Evolutionary conservation across 2,329 filamentous ascomycete genomes (phyloP).

Genomic region (Colletotrichum musicola): DNA sequence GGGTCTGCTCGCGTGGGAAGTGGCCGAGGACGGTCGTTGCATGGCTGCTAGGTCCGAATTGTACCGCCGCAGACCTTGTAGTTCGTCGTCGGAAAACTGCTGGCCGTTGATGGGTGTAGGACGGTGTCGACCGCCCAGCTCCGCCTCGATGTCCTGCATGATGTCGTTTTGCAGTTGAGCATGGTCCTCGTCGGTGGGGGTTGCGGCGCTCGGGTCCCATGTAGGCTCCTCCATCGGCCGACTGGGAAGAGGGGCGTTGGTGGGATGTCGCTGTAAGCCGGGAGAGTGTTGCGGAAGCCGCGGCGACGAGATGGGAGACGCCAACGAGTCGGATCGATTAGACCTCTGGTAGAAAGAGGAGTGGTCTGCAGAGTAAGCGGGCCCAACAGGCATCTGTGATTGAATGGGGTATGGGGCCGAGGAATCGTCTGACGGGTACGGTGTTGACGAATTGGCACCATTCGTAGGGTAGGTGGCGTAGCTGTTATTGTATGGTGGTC

Average conservation of each 20-base stretch:
- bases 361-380: slow-evolving; percentile 63
- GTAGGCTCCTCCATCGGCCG: slow-evolving; percentile 61
- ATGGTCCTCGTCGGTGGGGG: slow-evolving; percentile 46
- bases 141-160: slow-evolving; percentile 70
- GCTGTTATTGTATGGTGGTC: slow-evolving; percentile 33
- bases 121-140: slow-evolving; percentile 58
- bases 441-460: slow-evolving; percentile 52
- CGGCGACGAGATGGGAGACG: slow-evolving; percentile 62
- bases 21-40: slow-evolving; percentile 52
- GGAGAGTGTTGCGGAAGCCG: slow-evolving; percentile 57
- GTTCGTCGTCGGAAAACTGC: slow-evolving; percentile 59
- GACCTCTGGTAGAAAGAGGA: slow-evolving; percentile 58
- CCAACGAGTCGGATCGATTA: slow-evolving; percentile 63
- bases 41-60: slow-evolving; percentile 60
- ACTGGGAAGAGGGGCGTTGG: slow-evolving; percentile 70
- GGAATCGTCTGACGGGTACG: slow-evolving; percentile 51
- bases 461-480: slow-evolving; percentile 56
- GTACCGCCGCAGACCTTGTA: slow-evolving; percentile 62
- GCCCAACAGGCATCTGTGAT: slow-evolving; percentile 66
- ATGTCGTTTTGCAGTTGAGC: slow-evolving; percentile 60
- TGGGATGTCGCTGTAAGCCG: slow-evolving; percentile 68
- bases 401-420: slow-evolving; percentile 65
- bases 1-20: slow-evolving; percentile 55
- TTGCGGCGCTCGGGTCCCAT: slow-evolving; percentile 54
- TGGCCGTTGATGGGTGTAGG: slow-evolving; percentile 59